Percentiles rank a stretch among this genome's conserved stretches.
Conservation (phyloP, 139 green algal genomes). For the Chlorella sp. region DNA sequence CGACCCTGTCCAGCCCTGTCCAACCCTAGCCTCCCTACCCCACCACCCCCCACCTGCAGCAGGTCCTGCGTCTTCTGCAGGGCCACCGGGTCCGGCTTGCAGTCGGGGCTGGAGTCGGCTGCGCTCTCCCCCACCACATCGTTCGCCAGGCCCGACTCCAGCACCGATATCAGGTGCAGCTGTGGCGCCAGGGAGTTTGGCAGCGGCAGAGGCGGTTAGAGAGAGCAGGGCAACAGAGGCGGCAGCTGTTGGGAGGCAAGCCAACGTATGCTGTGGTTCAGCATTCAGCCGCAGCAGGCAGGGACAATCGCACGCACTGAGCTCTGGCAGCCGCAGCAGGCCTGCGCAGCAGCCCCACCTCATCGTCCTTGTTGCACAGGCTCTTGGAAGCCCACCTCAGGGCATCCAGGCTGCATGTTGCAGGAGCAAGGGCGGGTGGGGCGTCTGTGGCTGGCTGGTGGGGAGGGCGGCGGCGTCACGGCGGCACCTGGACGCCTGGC, state of each 20-base stretch:
- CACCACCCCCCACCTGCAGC: constrained; percentile 12
- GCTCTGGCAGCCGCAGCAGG: neutral
- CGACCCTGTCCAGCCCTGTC: too few relatives aligned
- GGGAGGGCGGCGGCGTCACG: neutral
- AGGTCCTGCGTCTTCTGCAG: constrained; percentile 34
- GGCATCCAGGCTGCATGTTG: neutral
- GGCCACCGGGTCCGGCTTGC: constrained; percentile 46
- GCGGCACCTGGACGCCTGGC: too few relatives aligned
- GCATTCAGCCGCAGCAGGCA: too few relatives aligned
- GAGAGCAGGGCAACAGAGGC: neutral
- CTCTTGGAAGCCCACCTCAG: constrained; percentile 13
- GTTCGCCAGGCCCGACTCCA: constrained; percentile 36
- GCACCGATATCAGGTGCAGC: constrained; percentile 43
- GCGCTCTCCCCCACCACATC: constrained; percentile 13
- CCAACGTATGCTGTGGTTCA: neutral
- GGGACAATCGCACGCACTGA: too few relatives aligned
- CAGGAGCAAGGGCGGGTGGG: neutral
- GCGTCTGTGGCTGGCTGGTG: too few relatives aligned
- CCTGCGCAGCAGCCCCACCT: neutral
- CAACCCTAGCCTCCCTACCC: neutral
- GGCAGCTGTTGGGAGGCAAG: neutral
- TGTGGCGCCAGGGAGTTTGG: too few relatives aligned
- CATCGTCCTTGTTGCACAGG: constrained; percentile 29
- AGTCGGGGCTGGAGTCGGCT: constrained; percentile 2
- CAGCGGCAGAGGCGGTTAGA: neutral